Evolutionary conservation across 371 early-diverging fungal genomes (phyloP), one percentile per base, ranked within the genome.

Genomic region (Nematocida sp.): DNA sequence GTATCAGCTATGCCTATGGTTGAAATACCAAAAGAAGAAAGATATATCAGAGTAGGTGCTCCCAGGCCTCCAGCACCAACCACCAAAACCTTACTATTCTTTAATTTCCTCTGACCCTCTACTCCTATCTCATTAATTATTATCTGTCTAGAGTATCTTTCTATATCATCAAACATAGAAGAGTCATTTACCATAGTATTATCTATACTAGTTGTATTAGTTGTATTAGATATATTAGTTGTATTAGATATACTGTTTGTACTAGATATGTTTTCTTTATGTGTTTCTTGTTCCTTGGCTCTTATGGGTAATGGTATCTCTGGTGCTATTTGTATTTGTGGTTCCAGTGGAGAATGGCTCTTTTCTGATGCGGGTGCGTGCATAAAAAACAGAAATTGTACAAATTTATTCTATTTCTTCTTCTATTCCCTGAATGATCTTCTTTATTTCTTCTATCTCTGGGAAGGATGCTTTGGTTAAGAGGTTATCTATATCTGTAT

Each of bases 31-130:
- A 90, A 89, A 2, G 91, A 88, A 2, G 91, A 90, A 2, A 97
- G 85, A 81, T 95, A 97, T 65, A 94, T 83, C 0, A 88, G 83
- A 13, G 87, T 88, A 1, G 98, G 92, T 0, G 91, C 86, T 0
- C 98, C 96, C 4, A 97, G 85, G 0, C 98, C 98, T 38, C 98
- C 98, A 9, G 93, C 90, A 1, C 98, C 98, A 0, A 96, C 92
- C 1, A 96, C 84, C 15, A 95, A 82, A 37, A 94, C 88, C 0
- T 87, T 85, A 17, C 88, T 80, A 54, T 88, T 87, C 23, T 86
- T 85, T 53, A 97, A 80, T 49, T 84, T 86, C 38, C 87, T 78
- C 82, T 96, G 96, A 11, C 89, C 91, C 78, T 85, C 77, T 37
- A 88, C 85, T 4, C 91, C 92, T 57, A 93, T 86, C 54, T 87